phyloP scores from a whole-genome alignment of 495 filamentous ascomycete genomes.

The Echria macrotheca region DNA sequence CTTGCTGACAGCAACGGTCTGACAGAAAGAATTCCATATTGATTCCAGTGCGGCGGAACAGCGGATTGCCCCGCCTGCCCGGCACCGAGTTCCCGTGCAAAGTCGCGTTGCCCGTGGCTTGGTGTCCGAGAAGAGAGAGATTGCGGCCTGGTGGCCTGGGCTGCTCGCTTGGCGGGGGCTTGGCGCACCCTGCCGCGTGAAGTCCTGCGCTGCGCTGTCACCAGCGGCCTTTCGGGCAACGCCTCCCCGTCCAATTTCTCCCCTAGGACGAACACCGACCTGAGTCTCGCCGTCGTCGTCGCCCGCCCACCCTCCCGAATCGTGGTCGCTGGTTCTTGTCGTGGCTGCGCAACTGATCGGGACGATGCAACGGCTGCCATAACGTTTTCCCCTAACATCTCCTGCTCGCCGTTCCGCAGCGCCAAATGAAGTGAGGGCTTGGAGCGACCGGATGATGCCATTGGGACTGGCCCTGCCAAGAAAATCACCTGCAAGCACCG shows the following conservation, averaged over 20 bases:
- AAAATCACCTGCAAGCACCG: not conserved
- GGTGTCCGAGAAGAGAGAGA: not conserved
- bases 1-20: too few relatives aligned
- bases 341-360: too few relatives aligned
- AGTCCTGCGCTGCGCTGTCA: constrained; percentile 4
- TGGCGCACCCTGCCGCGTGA: not conserved
- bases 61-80: not conserved
- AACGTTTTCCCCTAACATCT: too few relatives aligned
- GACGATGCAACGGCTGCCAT: constrained; percentile 2
- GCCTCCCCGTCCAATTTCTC: constrained; percentile 10
- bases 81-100: constrained; percentile 7
- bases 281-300: not conserved
- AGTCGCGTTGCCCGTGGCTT: not conserved
- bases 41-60: constrained; percentile 7
- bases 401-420: not conserved
- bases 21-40: too few relatives aligned
- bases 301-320: too few relatives aligned
- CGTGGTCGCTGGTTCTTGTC: too few relatives aligned
- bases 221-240: constrained; percentile 1
- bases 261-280: constrained; percentile 5
- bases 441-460: constrained; percentile 10
- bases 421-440: constrained; percentile 3
- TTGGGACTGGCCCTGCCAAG: constrained; percentile 12
- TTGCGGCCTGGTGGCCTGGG: constrained; percentile 13
- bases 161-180: constrained; percentile 4